Conservation (phyloP, 2,329 filamentous ascomycete genomes). For the Macrophomina phaseolina region DNA sequence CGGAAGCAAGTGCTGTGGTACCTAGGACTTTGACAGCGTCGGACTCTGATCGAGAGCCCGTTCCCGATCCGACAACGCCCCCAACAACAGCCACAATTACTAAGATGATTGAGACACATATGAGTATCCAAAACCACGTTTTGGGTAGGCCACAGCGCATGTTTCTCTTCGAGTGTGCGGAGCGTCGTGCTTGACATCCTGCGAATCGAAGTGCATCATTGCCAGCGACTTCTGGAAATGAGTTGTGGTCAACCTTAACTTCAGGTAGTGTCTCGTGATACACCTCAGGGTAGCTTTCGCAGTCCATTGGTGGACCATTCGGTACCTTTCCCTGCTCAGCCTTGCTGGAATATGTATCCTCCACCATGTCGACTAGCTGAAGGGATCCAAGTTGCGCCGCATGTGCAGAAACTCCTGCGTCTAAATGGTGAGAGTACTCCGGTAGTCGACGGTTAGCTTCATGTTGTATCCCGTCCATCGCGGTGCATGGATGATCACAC, state of each 20-base stretch:
- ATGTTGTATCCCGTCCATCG: too few species aligned
- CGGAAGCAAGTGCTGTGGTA: slow-evolving; percentile 6
- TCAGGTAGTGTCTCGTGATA: slow-evolving; percentile 3
- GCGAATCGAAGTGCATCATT: neutral
- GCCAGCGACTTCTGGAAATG: slow-evolving; percentile 4
- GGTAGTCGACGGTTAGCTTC: too few species aligned
- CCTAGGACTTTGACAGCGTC: neutral
- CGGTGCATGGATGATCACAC: too few species aligned
- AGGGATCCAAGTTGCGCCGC: too few species aligned
- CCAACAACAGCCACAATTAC: neutral
- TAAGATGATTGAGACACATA: neutral
- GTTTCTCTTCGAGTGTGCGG: neutral
- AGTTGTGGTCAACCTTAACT: neutral
- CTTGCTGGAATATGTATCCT: neutral
- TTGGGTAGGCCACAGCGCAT: neutral
- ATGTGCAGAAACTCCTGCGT: too few species aligned
- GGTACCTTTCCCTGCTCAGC: neutral
- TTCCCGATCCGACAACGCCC: neutral
- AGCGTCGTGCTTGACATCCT: neutral
- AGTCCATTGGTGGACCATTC: neutral
- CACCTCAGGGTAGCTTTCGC: slow-evolving; percentile 1
- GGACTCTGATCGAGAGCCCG: neutral
- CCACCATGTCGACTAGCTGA: neutral
- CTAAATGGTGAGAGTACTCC: too few species aligned
- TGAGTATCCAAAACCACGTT: neutral